phyloP scores from a whole-genome alignment of 1,284 basidiomycete genomes.

The Leccinum cinnamomeum region DNA sequence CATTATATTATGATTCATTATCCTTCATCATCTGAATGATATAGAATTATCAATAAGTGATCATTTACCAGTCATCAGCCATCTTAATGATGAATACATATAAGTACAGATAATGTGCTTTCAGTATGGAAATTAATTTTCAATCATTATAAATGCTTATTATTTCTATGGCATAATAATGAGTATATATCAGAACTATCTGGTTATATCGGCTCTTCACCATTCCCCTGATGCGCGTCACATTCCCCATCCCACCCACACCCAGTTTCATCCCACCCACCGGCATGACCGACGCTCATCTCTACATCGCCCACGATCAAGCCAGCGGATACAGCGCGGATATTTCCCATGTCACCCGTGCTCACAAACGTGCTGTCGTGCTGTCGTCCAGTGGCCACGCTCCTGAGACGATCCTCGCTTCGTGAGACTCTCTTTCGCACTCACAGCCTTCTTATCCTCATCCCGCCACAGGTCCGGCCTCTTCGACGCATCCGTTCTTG shows the following conservation, averaged over 20 bases:
- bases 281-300: slow-evolving; percentile 62
- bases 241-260: slow-evolving; percentile 66
- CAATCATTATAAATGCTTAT: no score
- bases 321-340: slow-evolving; percentile 53
- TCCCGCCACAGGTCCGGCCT: slow-evolving; percentile 29
- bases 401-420: slow-evolving; percentile 16
- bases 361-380: slow-evolving; percentile 45
- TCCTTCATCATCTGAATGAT: no score
- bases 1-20: no score
- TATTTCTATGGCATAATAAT: no score
- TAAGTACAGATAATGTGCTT: no score
- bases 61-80: no score
- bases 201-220: no score
- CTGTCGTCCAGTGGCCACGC: slow-evolving; percentile 13
- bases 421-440: slow-evolving; percentile 19
- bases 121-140: no score
- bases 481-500: slow-evolving; percentile 43
- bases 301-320: slow-evolving; percentile 37
- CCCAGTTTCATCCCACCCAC: slow-evolving; percentile 65
- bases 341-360: slow-evolving; percentile 30
- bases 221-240: slow-evolving; percentile 34
- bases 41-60: no score
- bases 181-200: no score
- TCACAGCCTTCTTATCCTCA: slow-evolving; percentile 10
- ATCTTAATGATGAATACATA: no score